Percentiles rank a stretch among this genome's conserved stretches.
Conservation (phyloP, 495 filamentous ascomycete species). For the Podospora didyma region DNA sequence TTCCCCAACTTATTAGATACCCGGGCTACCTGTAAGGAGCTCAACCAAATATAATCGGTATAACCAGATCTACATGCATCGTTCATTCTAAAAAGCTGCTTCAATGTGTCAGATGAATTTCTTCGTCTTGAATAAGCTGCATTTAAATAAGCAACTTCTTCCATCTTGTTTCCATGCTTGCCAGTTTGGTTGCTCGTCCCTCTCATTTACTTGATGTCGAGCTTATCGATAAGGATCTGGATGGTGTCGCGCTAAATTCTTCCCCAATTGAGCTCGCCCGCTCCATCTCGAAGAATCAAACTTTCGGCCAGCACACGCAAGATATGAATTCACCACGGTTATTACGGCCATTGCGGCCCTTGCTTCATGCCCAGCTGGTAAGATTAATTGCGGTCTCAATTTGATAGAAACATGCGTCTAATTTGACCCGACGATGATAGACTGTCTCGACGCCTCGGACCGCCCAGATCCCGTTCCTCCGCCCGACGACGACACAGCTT, state of each 20-base stretch:
- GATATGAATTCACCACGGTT: constrained; percentile 31
- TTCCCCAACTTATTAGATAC: constrained; percentile 1
- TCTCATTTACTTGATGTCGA: not conserved
- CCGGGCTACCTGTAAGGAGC: not conserved
- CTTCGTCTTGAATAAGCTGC: too few relatives aligned
- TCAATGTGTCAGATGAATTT: too few relatives aligned
- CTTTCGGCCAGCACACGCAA: constrained; percentile 14
- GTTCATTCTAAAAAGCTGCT: too few relatives aligned
- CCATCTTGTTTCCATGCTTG: too few relatives aligned
- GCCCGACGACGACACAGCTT: constrained; percentile 13
- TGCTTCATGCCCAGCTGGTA: constrained; percentile 30
- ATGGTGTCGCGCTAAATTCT: constrained; percentile 13
- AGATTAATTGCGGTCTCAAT: not conserved
- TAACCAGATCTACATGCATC: too few relatives aligned
- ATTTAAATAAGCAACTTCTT: not conserved
- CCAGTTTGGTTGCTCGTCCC: too few relatives aligned
- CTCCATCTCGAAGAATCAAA: constrained; percentile 13
- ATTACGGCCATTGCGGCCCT: constrained; percentile 29
- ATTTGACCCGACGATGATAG: constrained; percentile 10
- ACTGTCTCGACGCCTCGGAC: constrained; percentile 11
- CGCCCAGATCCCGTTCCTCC: not conserved
- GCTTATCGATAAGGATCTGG: constrained; percentile 34
- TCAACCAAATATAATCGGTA: too few relatives aligned
- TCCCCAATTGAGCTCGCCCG: too few relatives aligned
- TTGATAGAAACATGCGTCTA: constrained; percentile 1